Percentiles rank a stretch among this genome's conserved stretches.
Conservation (phyloP, 192 early-diverging fungal species). For the Diversispora eburnea region DNA sequence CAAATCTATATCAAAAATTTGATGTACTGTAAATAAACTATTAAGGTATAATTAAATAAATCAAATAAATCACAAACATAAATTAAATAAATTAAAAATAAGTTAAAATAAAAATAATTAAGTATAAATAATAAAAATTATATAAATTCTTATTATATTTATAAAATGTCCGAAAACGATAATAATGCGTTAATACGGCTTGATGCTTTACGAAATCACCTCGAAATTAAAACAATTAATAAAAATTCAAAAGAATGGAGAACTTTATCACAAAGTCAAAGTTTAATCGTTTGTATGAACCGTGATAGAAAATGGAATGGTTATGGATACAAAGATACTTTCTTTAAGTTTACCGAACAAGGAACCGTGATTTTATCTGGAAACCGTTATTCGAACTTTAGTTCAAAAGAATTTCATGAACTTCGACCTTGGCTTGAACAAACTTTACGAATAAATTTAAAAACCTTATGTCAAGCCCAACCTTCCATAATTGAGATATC, state of each 20-base stretch:
- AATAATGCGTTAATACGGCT: too few relatives aligned
- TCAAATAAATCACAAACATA: too few relatives aligned
- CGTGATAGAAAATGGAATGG: constrained; percentile 16
- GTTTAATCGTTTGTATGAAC: background rate
- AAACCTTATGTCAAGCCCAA: background rate
- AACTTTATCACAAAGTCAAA: constrained; percentile 9
- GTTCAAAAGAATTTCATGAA: constrained; percentile 26
- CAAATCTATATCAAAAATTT: too few relatives aligned
- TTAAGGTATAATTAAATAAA: too few relatives aligned
- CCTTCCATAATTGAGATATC: background rate
- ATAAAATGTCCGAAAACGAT: too few relatives aligned
- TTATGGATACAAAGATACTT: constrained; percentile 5
- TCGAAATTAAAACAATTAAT: background rate
- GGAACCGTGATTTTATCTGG: background rate
- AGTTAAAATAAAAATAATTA: too few relatives aligned
- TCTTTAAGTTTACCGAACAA: constrained; percentile 11
- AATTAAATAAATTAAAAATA: too few relatives aligned
- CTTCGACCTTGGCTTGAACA: constrained; percentile 16
- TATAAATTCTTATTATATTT: too few relatives aligned
- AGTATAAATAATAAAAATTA: too few relatives aligned
- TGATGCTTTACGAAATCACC: too few relatives aligned
- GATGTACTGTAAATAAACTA: too few relatives aligned
- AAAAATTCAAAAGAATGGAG: constrained; percentile 7
- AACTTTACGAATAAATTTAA: constrained; percentile 20
- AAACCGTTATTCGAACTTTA: constrained; percentile 6